Base-by-base conservation (phyloP, 352 stramenopile genomes). In the Achlya hypogyna region DNA sequence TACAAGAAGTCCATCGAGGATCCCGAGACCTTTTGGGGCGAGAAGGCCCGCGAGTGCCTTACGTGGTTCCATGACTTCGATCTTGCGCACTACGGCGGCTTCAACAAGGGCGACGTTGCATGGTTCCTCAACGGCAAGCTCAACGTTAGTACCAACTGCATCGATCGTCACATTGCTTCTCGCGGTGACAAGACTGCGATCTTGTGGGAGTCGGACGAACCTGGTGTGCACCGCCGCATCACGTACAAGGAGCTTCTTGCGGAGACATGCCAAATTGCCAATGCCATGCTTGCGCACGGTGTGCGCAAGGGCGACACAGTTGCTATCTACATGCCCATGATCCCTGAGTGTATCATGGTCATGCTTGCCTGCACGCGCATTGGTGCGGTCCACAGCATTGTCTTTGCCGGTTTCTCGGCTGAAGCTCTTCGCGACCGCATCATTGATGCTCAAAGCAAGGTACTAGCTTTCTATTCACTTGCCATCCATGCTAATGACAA, bases 281-380 rank as follows among this genome's bases (percentile, higher is more conserved):
- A 99, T 74, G 93, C 91, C n/a, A 87, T 99, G 69, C 93, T 97
- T 65, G 73, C 84, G 20, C 75, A 79, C 18, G 95, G 96, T 38
- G 75, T 92, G 29, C 76, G 78, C 66, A 86, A 97, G 72, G 96
- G 96, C 5, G 96, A 99, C 79, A 90, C 95, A 6, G 96, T 99
- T 2, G 97, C 94, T 14, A 87, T 99, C 34, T 99, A 99, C 82
- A 98, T 99, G 96, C 97, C 97, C 47, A 99, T 99, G 97, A 98
- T 99, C 56, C 96, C 96, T 14, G 96, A 99, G 75, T 76, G 96
- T 5, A 91, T 91, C n/a, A 98, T 98, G 74, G 94, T 95, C 34
- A 99, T 99, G 96, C 78, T 99, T 32, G 97, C 97, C 0, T 99
- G 97, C 70, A 91, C 94, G 9, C 89, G 97, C 35, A 98, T 99